Base-by-base conservation (phyloP, 2,329 filamentous ascomycete species). In the Cadophora sp. region DNA sequence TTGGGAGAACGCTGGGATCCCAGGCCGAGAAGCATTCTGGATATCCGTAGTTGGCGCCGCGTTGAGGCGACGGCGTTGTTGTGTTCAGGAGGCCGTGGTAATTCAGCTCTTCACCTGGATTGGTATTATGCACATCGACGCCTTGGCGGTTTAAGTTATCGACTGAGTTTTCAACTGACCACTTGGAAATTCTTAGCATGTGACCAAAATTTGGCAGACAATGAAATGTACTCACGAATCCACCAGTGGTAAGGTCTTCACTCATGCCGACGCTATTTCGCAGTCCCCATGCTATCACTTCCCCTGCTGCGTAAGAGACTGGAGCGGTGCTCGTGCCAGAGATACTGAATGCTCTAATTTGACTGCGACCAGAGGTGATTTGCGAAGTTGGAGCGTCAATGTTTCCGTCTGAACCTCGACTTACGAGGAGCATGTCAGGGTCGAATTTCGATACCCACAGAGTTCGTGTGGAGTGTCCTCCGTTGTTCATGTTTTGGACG, bases 81-180 rank as follows among this genome's bases (percentile, higher is more conserved):
- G 40, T 50, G 29, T 68, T 68, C 19, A 72, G 3, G 12, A 55
- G 6, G 9, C 70, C 68, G 29, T 72, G 70, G 61, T 65, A 72
- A 29, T 72, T 72, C 11, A 72, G 40, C 43, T 70, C 63, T 61
- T 72, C 70, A 27, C 58, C 70, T 14, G 70, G 70, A 26, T 70
- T 72, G 43, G 64, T 67, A 14, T 56, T 64, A 37, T 72, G 70
- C 9, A 70, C 31, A 56, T 71, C 69, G 37, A 46, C 59, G 31
- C 62, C 60, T 14, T 60, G 37, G 6, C 60, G 40, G 19, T 27
- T 60, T 9, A 68, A 63, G 14, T 71, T 56, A 37, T 71, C 69
- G 8, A 53, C 65, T 1, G 61, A 67, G 31, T 69, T 68, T 16
- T 71, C 69, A 11, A 69, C 64, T 14, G 66, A 68, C 66, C 66